Base-by-base conservation (phyloP, 805 yeast genomes). In the Pachysolen tannophilus region DNA sequence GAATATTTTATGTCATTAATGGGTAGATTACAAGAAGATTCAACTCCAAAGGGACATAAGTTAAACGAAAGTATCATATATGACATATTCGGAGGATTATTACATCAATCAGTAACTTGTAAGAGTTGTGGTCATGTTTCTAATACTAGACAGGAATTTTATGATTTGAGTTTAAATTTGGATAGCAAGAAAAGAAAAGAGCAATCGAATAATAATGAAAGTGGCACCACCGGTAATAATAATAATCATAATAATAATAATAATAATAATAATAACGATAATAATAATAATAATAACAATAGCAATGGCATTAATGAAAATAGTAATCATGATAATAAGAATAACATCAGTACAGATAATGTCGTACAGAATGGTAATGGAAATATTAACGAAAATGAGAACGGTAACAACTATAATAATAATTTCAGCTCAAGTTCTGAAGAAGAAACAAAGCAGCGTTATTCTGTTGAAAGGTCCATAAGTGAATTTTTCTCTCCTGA, bases 1-100 rank as follows among this genome's bases (percentile, higher is more conserved):
- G 98, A 92, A 59, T 92, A 88, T 60, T 85, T 82, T 55, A 88
- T 88, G 97, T 84, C 95, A 9, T 63, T 88, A 41, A 70, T 88
- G 69, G 75, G 90, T 6, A 63, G 96, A 34, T 60, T 88, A 34
- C 97, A 88, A 58, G 97, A 88, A 52, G 97, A 88, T 53, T 72
- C 85, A 9, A 86, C 92, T 1, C 97, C 97, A 25, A 80, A 74
- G 51, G 96, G 95, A n/a, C 69, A 64, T 31, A 88, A 88, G 52
- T 63, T 88, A 49, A 82, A 82, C 44, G 69, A 79, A 44, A 81
- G 94, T 37, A 78, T 90, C 24, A 65, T 92, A 13, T 87, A 90
- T 57, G 96, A 90, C 52, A 84, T 92, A 16, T 92, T 92, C 61
- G 98, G 97, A 23, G 98, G 98, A 2, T 58, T 84, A 28, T 61